Percentiles rank a stretch among this genome's conserved stretches.
These are phyloP conservation scores for Flaveria bidentis DNA, from an alignment of 129 eudicot genomes.

Conservation along the genomic window DNA sequence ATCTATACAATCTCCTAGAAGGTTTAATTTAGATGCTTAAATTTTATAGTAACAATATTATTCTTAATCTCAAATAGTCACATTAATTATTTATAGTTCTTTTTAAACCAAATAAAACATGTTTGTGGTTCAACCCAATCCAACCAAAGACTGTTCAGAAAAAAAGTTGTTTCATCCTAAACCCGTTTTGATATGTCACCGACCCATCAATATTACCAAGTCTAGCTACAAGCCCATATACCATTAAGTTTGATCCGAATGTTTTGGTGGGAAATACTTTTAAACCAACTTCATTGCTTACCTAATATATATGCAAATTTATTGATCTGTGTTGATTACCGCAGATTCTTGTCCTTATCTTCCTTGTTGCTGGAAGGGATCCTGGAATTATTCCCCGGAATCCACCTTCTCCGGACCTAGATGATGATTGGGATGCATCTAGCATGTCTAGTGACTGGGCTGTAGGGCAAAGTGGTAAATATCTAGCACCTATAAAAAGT, in stretches of 20 bases:
- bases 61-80: too few species aligned
- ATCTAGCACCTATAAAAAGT: conserved; percentile 49
- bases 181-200: not conserved
- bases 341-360: conserved; percentile 54
- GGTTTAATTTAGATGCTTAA: too few species aligned
- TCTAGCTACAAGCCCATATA: not conserved
- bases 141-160: not conserved
- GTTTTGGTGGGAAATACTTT: not conserved
- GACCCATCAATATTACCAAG: conserved; percentile 15
- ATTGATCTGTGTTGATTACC: not conserved
- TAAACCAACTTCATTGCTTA: conserved; percentile 14
- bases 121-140: not conserved
- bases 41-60: too few species aligned
- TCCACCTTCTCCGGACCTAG: conserved; percentile 44
- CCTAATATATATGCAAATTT: not conserved
- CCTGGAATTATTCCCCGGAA: conserved; percentile 64
- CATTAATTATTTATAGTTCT: too few species aligned
- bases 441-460: conserved; percentile 53
- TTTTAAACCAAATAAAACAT: too few species aligned
- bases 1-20: too few species aligned
- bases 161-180: not conserved
- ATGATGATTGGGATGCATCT: conserved; percentile 52
- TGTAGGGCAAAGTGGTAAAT: conserved; percentile 40
- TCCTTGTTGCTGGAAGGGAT: conserved; percentile 58
- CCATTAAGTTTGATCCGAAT: not conserved